A percentile compares a stretch with the other conserved stretches of the same genome.
phyloP scores from a whole-genome alignment of 1,139 yeast genomes.

The Sugiyamaella paludigena region DNA sequence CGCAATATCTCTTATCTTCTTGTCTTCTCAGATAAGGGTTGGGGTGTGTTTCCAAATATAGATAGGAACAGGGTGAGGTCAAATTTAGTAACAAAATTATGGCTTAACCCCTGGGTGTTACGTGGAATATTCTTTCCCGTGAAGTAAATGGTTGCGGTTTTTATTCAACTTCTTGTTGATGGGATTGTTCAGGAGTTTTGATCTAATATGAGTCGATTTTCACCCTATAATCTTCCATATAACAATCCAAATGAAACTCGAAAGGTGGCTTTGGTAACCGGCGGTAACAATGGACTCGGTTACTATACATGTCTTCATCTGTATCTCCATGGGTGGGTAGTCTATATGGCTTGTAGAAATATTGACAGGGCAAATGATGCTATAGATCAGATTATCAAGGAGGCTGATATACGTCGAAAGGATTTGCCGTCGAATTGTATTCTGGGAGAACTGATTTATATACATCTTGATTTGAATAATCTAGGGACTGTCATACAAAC shows the following conservation, averaged over 20 bases:
- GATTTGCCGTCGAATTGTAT: slow-evolving; percentile 23
- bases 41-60: no score
- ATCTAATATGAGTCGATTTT: neutral
- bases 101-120: no score
- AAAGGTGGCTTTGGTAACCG: slow-evolving; percentile 68
- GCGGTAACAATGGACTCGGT: slow-evolving; percentile 81
- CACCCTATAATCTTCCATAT: slow-evolving; percentile 28
- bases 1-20: no score
- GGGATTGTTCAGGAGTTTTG: no score
- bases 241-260: slow-evolving; percentile 34
- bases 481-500: slow-evolving; percentile 59
- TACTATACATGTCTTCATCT: slow-evolving; percentile 73
- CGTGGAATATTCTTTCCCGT: no score
- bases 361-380: slow-evolving; percentile 55
- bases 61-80: no score
- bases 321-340: slow-evolving; percentile 71
- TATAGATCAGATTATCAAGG: slow-evolving; percentile 51
- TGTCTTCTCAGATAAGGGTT: no score
- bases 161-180: no score
- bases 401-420: slow-evolving; percentile 46
- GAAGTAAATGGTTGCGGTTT: no score
- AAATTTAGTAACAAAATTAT: no score
- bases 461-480: slow-evolving; percentile 63
- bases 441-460: slow-evolving; percentile 56
- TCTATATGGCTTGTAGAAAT: slow-evolving; percentile 72